A percentile compares a stretch with the other conserved stretches of the same genome.
Evolutionary conservation across 371 early-diverging fungal species (phyloP).

Genomic region (Mucor piriformis): DNA sequence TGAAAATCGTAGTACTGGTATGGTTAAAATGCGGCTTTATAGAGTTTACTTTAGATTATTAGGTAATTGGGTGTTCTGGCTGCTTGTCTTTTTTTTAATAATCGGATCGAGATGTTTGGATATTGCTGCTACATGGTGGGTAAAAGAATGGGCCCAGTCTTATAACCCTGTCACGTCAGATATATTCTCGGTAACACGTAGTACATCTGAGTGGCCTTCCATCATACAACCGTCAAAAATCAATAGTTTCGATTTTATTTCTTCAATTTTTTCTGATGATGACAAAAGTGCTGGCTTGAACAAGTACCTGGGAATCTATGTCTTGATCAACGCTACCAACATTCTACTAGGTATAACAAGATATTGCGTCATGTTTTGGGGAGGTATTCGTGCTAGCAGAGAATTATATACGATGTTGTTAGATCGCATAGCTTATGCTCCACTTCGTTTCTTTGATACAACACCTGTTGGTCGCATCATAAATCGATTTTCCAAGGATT

Average conservation of each 20-base stretch:
- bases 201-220: too few relatives aligned
- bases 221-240: too few relatives aligned
- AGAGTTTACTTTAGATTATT: constrained; percentile 64
- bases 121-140: constrained; percentile 46
- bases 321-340: too few relatives aligned
- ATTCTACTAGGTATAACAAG: constrained; percentile 26
- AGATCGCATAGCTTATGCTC: constrained; percentile 65
- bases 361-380: constrained; percentile 34
- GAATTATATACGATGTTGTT: constrained; percentile 56
- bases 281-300: too few relatives aligned
- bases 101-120: constrained; percentile 44
- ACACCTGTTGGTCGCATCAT: constrained; percentile 93
- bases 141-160: constrained; percentile 31
- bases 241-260: too few relatives aligned
- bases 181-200: too few relatives aligned
- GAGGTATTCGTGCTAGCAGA: constrained; percentile 63
- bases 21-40: constrained; percentile 64
- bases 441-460: constrained; percentile 85
- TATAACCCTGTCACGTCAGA: too few relatives aligned
- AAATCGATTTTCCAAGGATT: constrained; percentile 80
- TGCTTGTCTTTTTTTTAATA: constrained; percentile 44
- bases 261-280: too few relatives aligned
- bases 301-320: too few relatives aligned
- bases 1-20: constrained; percentile 49
- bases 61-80: constrained; percentile 66